Conservation (phyloP, 805 yeast species). For the Wickerhamiella australiensis region DNA sequence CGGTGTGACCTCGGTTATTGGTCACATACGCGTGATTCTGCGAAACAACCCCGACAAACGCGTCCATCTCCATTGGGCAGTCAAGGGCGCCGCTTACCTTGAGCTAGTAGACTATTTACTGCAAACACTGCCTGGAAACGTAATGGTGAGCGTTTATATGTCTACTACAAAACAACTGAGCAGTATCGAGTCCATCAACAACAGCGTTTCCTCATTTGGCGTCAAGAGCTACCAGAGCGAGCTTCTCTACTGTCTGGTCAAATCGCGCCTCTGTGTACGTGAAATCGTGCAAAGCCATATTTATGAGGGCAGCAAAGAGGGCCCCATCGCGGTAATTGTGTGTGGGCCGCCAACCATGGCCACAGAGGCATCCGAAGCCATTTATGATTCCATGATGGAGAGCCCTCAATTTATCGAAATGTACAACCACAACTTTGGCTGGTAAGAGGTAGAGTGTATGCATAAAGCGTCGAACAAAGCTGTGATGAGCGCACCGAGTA, state of each 20-base stretch:
- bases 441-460: constrained; percentile 10
- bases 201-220: not conserved
- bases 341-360: constrained; percentile 20
- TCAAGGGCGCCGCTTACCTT: constrained; percentile 10
- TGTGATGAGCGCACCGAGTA: too few relatives aligned
- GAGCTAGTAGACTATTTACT: constrained; percentile 14
- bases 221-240: not conserved
- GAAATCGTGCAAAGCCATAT: constrained; percentile 10
- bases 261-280: not conserved
- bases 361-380: constrained; percentile 15
- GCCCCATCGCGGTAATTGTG: constrained; percentile 14
- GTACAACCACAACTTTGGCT: constrained; percentile 18
- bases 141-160: constrained; percentile 6
- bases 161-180: not conserved
- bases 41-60: constrained; percentile 4
- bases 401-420: constrained; percentile 12
- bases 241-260: constrained; percentile 7
- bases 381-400: constrained; percentile 15
- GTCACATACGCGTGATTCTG: constrained; percentile 12
- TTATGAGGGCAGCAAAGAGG: not conserved
- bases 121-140: not conserved
- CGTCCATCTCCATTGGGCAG: constrained; percentile 18
- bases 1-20: constrained; percentile 42
- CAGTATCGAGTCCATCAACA: constrained; percentile 4
- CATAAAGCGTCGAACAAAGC: too few relatives aligned